Evolutionary conservation across 257 asterid species (phyloP).

Genomic region (Thymus mandschuricus): DNA sequence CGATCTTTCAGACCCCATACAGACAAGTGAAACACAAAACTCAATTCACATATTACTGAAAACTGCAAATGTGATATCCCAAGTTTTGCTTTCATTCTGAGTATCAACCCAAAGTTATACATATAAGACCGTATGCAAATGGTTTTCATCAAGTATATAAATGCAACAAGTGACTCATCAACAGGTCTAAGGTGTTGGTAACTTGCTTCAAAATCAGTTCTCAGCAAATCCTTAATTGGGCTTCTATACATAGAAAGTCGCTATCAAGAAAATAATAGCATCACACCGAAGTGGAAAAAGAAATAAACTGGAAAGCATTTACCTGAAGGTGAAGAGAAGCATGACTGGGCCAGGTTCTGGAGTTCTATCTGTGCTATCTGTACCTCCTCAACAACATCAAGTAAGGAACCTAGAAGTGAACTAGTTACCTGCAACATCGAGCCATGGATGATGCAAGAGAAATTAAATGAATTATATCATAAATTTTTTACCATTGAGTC

Average conservation of each 20-base stretch:
- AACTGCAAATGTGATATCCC: not conserved
- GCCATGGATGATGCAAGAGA: constrained; percentile 26
- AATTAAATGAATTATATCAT: not conserved
- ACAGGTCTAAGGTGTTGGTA: no score
- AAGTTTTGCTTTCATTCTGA: no score
- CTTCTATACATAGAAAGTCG: no score
- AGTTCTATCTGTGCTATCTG: constrained; percentile 64
- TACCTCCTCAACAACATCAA: constrained; percentile 81
- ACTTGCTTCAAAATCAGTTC: no score
- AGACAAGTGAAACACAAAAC: not conserved
- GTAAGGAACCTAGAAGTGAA: constrained; percentile 71
- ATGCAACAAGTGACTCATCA: no score
- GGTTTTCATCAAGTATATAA: no score
- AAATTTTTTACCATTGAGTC: constrained; percentile 4
- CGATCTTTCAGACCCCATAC: not conserved
- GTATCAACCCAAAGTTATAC: no score
- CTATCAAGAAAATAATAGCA: no score
- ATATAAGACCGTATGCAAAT: no score
- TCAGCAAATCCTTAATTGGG: no score
- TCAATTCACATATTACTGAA: not conserved
- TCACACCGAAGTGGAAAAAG: no score
- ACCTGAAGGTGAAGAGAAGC: constrained; percentile 66
- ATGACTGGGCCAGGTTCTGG: constrained; percentile 50
- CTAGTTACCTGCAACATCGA: constrained; percentile 55
- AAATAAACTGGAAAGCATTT: constrained; percentile 26